phyloP scores from a whole-genome alignment of 129 eudicot genomes.

The Flaveria linearis region DNA sequence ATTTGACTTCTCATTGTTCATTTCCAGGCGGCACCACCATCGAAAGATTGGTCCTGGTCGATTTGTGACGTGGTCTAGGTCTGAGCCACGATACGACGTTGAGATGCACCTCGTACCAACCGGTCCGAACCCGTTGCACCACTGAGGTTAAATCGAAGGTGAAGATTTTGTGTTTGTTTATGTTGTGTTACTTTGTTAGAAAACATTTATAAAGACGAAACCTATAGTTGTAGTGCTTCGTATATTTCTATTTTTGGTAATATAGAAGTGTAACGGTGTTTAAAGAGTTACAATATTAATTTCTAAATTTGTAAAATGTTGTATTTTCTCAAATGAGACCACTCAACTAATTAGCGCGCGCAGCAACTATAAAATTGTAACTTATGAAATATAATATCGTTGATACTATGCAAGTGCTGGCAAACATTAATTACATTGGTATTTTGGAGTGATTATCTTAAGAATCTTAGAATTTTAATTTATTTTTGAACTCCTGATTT shows the following conservation, averaged over 20 bases:
- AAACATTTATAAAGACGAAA: not conserved
- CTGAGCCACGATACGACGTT: constrained; percentile 35
- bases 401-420: too few relatives aligned
- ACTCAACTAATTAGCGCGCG: too few relatives aligned
- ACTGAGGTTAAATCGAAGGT: constrained; percentile 27
- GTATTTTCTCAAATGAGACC: too few relatives aligned
- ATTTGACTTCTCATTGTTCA: constrained; percentile 30
- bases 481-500: too few relatives aligned
- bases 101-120: constrained; percentile 44
- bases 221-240: not conserved
- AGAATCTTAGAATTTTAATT: too few relatives aligned
- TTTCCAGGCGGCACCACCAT: constrained; percentile 33
- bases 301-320: too few relatives aligned
- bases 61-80: not conserved
- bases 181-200: constrained; percentile 4
- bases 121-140: constrained; percentile 42
- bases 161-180: not conserved
- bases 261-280: not conserved
- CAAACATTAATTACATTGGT: too few relatives aligned
- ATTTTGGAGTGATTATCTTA: too few relatives aligned
- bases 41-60: constrained; percentile 13
- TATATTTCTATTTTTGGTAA: not conserved
- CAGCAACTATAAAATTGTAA: too few relatives aligned
- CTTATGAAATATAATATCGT: too few relatives aligned
- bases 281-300: too few relatives aligned